Percentiles rank a stretch among this genome's conserved stretches.
These are phyloP conservation scores for Micractinium sp. DNA, from an alignment of 139 green algal species.

Conservation along the genomic window DNA sequence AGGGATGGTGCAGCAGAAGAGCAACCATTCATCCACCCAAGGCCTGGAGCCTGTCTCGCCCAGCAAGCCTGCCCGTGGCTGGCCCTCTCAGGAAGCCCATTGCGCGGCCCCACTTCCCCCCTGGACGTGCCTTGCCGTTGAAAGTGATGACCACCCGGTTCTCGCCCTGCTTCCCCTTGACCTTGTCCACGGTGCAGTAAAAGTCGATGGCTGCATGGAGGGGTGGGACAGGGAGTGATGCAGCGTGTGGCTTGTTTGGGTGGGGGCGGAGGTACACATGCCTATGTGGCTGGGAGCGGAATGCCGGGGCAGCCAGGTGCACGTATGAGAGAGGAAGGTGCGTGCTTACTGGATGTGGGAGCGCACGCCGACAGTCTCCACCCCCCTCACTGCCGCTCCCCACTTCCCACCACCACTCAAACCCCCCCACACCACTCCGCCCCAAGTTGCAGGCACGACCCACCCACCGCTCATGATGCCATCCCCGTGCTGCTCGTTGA, in stretches of 20 bases:
- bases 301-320: too few species aligned
- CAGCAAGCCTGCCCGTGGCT: too few species aligned
- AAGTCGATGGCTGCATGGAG: constrained; percentile 50
- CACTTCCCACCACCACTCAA: too few species aligned
- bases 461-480: constrained; percentile 55
- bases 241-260: background rate
- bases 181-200: constrained; percentile 49
- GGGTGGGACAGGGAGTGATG: background rate
- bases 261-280: too few species aligned
- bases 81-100: too few species aligned
- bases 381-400: too few species aligned
- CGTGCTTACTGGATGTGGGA: too few species aligned
- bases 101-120: background rate
- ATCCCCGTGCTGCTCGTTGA: constrained; percentile 55
- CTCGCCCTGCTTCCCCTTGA: constrained; percentile 62
- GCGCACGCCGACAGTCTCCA: too few species aligned
- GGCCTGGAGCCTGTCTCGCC: too few species aligned
- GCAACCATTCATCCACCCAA: too few species aligned
- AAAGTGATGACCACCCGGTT: constrained; percentile 63
- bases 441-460: background rate
- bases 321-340: background rate
- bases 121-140: constrained; percentile 56
- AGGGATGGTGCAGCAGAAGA: background rate
- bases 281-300: too few species aligned
- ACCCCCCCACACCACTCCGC: background rate